A percentile compares a stretch with the other conserved stretches of the same genome.
Conservation (phyloP, 1,284 basidiomycete genomes). For the Apiotrichum mycotoxinovorans region DNA sequence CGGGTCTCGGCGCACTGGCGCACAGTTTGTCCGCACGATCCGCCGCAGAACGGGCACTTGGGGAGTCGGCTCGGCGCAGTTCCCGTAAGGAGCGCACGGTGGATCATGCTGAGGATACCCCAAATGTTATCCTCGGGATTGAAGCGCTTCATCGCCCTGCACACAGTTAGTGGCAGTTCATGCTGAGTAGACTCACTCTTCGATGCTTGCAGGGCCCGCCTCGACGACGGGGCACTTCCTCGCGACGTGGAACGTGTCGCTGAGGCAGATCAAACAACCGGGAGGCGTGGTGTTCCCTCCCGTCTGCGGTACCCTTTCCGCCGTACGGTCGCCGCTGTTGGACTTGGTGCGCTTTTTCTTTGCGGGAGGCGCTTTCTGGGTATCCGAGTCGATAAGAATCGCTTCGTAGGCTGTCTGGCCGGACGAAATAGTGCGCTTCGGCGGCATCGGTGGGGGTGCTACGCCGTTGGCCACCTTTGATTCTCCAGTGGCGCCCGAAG, state of each 20-base stretch:
- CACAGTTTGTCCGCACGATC: slow-evolving; percentile 24
- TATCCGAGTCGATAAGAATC: neutral
- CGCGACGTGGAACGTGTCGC: neutral
- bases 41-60: slow-evolving; percentile 35
- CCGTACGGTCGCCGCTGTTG: neutral
- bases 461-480: too few species aligned
- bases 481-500: too few species aligned
- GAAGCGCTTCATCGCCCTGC: slow-evolving; percentile 11
- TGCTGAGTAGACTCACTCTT: slow-evolving; percentile 1
- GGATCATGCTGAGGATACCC: slow-evolving; percentile 7
- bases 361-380: neutral
- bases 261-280: slow-evolving; percentile 11
- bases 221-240: slow-evolving; percentile 12
- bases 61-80: neutral
- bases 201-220: slow-evolving; percentile 11
- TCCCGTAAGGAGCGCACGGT: neutral
- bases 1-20: slow-evolving; percentile 28
- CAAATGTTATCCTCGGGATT: slow-evolving; percentile 1
- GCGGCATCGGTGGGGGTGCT: too few species aligned
- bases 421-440: neutral
- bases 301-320: neutral
- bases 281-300: neutral
- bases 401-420: neutral
- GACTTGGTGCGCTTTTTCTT: neutral
- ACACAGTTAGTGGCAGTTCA: neutral